Evolutionary conservation across 2,329 filamentous ascomycete species (phyloP), one percentile per base, ranked within the genome.

Genomic region (Pezicula neosporulosa): DNA sequence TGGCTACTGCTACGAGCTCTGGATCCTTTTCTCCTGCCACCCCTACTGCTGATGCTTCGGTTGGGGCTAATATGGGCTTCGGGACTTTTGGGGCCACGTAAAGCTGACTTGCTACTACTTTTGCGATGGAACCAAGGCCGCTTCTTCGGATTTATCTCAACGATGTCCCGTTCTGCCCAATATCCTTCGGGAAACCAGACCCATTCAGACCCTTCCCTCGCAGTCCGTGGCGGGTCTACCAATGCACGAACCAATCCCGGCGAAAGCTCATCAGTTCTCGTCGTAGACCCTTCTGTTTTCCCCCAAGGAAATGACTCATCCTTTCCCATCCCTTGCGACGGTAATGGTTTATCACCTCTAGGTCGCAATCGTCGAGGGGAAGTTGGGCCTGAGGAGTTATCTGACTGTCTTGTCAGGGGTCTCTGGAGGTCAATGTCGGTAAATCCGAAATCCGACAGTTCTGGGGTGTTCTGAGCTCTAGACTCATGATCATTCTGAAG

Each of bases 121-220:
- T 43, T 56, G 7, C 49, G 51, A 24, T 50, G 27, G 12, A 52
- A 47, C 42, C 52, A 48, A 42, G 58, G 59, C 54, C 57, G 58
- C 43, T 45, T 60, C 19, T 50, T 42, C 9, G 42, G 18, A 39
- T 45, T 21, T 12, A 47, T 8, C 24, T 54, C 55, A 7, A 39
- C 44, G n/a, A 67, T 56, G 55, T 75, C 69, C n/a, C 81, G 72
- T 64, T 83, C 81, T n/a, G 81, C 81, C 80, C 80, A 83, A 62
- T 81, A 84, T 6, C 81, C 81, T 47, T 75, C 77, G 1, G 81
- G 80, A 61, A 80, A 83, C 81, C 80, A 83, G 21, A 83, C 81
- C 81, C 79, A 84, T 68, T 84, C 81, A 60, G 67, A 72, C 38
- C 80, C 80, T 42, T 76, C 72, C 45, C 67, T 76, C 48, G 81